phyloP scores from a whole-genome alignment of 805 yeast genomes.

The Pichia manshurica region DNA sequence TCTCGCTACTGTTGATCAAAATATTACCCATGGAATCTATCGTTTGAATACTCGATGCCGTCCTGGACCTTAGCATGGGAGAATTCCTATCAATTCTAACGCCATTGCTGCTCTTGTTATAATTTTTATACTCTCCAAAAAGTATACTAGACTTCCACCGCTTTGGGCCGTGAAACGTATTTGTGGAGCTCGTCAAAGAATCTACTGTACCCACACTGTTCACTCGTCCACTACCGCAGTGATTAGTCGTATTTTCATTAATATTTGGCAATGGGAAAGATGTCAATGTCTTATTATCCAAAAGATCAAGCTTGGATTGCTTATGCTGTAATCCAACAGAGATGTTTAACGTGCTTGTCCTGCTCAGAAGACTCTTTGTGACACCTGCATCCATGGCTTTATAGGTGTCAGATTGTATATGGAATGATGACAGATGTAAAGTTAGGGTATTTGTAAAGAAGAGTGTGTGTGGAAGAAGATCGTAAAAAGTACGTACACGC shows the following conservation, averaged over 20 bases:
- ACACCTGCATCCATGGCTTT: neutral
- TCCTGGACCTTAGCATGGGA: neutral
- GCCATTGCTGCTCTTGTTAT: no score
- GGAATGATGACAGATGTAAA: no score
- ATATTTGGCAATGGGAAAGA: slow-evolving; percentile 3
- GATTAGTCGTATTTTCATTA: neutral
- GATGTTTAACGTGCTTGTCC: neutral
- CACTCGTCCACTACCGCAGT: neutral
- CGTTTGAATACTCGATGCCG: neutral
- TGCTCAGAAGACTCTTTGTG: neutral
- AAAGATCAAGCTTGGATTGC: slow-evolving; percentile 4
- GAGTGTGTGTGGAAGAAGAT: neutral
- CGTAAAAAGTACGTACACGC: neutral
- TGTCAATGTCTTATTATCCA: slow-evolving; percentile 6
- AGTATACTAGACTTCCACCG: no score
- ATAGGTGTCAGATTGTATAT: no score
- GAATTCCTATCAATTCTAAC: neutral
- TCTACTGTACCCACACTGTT: no score
- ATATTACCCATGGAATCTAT: neutral
- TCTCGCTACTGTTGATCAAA: neutral
- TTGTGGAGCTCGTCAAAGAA: no score
- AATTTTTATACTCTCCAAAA: no score
- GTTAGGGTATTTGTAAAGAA: neutral
- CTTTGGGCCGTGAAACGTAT: no score
- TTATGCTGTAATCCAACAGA: neutral